These are phyloP conservation scores for Magnusiomyces tetraspermus DNA, from an alignment of 1,139 yeast genomes.

Conservation along the genomic window DNA sequence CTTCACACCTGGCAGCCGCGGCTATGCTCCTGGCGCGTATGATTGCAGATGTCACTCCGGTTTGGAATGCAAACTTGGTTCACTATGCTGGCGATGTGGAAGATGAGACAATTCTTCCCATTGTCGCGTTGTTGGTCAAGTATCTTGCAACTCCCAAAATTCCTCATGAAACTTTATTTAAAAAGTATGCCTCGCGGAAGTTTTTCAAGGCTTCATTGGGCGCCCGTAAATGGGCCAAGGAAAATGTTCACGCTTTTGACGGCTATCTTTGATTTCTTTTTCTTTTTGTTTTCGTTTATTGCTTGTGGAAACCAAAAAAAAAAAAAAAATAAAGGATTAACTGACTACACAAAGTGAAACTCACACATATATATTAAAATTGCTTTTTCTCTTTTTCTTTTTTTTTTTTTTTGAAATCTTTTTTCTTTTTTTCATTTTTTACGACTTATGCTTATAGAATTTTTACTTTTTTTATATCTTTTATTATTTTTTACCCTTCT, in stretches of 20 bases:
- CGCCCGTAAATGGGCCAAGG: slow-evolving; percentile 87
- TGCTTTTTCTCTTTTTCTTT: neutral
- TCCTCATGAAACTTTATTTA: slow-evolving; percentile 85
- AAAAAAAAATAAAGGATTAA: no score
- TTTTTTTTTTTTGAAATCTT: neutral
- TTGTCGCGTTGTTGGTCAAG: slow-evolving; percentile 64
- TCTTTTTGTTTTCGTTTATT: neutral
- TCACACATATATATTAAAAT: no score
- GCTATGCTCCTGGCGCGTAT: slow-evolving; percentile 83
- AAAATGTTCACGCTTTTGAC: slow-evolving; percentile 20
- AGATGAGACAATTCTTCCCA: slow-evolving; percentile 58
- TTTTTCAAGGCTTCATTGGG: slow-evolving; percentile 85
- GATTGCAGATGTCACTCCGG: slow-evolving; percentile 50
- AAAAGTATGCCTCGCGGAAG: slow-evolving; percentile 84
- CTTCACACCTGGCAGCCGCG: slow-evolving; percentile 82
- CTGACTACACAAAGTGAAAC: no score
- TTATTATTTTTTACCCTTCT: neutral
- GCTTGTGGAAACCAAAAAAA: no score
- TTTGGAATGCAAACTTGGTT: slow-evolving; percentile 61
- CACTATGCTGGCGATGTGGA: slow-evolving; percentile 92
- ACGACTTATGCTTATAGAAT: neutral
- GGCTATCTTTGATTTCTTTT: neutral
- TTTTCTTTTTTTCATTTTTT: neutral
- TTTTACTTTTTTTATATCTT: neutral
- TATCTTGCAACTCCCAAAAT: slow-evolving; percentile 69